These are phyloP conservation scores for Phytopythium delawarense DNA, from an alignment of 352 stramenopile species.

Conservation along the genomic window DNA sequence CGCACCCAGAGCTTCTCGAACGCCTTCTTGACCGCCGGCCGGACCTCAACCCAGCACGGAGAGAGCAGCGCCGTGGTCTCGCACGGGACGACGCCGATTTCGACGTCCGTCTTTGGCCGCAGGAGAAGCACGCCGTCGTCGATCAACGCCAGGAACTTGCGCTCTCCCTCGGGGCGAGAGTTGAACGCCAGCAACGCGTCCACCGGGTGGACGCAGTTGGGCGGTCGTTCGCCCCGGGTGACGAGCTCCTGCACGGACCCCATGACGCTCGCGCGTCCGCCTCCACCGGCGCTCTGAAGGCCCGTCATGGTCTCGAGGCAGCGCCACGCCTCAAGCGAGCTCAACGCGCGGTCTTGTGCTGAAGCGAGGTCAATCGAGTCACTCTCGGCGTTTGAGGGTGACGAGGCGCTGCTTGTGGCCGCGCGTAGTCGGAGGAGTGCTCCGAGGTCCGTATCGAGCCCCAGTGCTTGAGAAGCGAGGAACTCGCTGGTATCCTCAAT, in stretches of 20 bases:
- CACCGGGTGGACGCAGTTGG: conserved; percentile 47
- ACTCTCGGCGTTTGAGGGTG: background rate
- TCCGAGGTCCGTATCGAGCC: conserved; percentile 38
- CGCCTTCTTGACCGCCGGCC: conserved; percentile 48
- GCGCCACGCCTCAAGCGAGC: conserved; percentile 55
- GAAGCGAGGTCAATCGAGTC: background rate
- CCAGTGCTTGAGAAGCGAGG: conserved; percentile 26
- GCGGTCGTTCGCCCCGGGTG: conserved; percentile 26
- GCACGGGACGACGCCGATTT: conserved; percentile 70
- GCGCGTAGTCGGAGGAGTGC: background rate
- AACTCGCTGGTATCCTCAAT: conserved; percentile 19
- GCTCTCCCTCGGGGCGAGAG: conserved; percentile 43
- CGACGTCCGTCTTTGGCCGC: conserved; percentile 64
- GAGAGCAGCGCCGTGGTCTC: conserved; percentile 40
- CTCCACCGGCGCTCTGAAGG: conserved; percentile 13
- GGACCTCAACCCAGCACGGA: conserved; percentile 62
- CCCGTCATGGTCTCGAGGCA: conserved; percentile 54
- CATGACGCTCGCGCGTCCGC: conserved; percentile 17
- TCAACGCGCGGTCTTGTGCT: conserved; percentile 26
- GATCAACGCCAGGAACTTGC: conserved; percentile 63
- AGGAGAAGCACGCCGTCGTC: conserved; percentile 49
- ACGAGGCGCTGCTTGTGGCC: background rate
- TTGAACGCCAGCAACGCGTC: conserved; percentile 64
- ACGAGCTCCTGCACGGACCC: conserved; percentile 44
- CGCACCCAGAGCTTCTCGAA: conserved; percentile 67